Percentiles rank a stretch among this genome's conserved stretches.
phyloP scores from a whole-genome alignment of 805 yeast species.

The Candida methanosorbosa region DNA sequence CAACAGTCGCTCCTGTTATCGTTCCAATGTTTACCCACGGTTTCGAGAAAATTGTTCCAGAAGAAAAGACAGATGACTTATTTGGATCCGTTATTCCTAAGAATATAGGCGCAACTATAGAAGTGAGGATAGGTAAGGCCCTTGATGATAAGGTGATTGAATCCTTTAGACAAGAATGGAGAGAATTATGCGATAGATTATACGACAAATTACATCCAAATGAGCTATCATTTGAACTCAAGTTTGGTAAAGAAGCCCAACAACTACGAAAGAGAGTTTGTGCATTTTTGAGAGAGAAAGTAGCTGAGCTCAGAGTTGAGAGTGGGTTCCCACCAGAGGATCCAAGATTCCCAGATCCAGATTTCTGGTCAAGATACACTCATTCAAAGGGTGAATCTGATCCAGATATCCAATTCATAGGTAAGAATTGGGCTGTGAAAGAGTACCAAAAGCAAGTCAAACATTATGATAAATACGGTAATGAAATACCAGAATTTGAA shows the following conservation, averaged over 20 bases:
- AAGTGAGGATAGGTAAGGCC: constrained; percentile 64
- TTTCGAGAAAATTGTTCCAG: constrained; percentile 82
- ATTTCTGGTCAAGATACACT: constrained; percentile 71
- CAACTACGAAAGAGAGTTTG: constrained; percentile 66
- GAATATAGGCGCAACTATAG: constrained; percentile 58
- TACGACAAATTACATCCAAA: constrained; percentile 40
- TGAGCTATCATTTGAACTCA: constrained; percentile 56
- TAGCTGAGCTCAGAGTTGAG: constrained; percentile 38
- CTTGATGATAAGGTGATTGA: constrained; percentile 53
- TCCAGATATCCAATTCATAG: constrained; percentile 63
- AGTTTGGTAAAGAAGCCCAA: constrained; percentile 55
- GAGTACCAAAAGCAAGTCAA: constrained; percentile 44
- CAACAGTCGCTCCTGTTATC: constrained; percentile 75
- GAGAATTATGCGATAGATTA: constrained; percentile 44
- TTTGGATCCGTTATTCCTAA: constrained; percentile 52
- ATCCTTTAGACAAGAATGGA: constrained; percentile 64
- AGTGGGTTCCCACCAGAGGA: constrained; percentile 50
- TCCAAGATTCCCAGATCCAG: constrained; percentile 53
- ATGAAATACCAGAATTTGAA: constrained; percentile 16
- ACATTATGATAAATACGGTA: constrained; percentile 23
- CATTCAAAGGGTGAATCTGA: constrained; percentile 55
- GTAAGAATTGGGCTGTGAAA: constrained; percentile 76
- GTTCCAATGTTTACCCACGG: constrained; percentile 85
- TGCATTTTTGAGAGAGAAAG: constrained; percentile 53
- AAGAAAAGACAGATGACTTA: constrained; percentile 48